Evolutionary conservation across 2,329 filamentous ascomycete genomes (phyloP).

Genomic region (Colletotrichum lindemuthianum): DNA sequence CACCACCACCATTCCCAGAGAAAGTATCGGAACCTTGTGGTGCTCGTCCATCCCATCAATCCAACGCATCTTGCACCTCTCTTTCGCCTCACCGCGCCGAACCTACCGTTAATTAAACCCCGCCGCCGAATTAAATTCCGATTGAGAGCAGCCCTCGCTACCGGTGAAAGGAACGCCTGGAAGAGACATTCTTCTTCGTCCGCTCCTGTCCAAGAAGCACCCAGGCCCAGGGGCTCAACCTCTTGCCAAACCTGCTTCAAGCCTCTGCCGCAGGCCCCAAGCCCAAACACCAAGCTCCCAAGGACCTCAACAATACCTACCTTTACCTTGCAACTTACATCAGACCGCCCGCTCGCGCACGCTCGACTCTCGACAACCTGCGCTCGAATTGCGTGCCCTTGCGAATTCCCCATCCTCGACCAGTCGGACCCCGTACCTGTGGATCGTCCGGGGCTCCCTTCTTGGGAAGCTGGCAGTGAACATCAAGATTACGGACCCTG

Average conservation of each 20-base stretch:
- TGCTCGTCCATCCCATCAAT: neutral
- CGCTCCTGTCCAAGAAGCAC: constrained; percentile 12
- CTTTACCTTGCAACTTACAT: too few species aligned
- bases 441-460: constrained; percentile 29
- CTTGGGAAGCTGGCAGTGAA: constrained; percentile 16
- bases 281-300: neutral
- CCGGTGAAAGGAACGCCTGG: too few species aligned
- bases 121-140: too few species aligned
- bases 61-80: neutral
- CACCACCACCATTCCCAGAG: neutral
- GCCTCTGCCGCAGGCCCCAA: neutral
- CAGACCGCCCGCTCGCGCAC: constrained; percentile 2
- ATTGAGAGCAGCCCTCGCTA: too few species aligned
- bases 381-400: constrained; percentile 20
- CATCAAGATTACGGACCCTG: neutral
- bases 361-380: constrained; percentile 17
- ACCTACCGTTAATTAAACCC: neutral
- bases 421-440: constrained; percentile 34
- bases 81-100: neutral
- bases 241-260: constrained; percentile 26
- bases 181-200: neutral
- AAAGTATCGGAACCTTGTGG: constrained; percentile 20
- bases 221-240: constrained; percentile 20
- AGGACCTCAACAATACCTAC: constrained; percentile 14
- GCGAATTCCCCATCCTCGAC: constrained; percentile 18